Conservation (phyloP, 164 flowering plant species). For the Taxillus chinensis region DNA sequence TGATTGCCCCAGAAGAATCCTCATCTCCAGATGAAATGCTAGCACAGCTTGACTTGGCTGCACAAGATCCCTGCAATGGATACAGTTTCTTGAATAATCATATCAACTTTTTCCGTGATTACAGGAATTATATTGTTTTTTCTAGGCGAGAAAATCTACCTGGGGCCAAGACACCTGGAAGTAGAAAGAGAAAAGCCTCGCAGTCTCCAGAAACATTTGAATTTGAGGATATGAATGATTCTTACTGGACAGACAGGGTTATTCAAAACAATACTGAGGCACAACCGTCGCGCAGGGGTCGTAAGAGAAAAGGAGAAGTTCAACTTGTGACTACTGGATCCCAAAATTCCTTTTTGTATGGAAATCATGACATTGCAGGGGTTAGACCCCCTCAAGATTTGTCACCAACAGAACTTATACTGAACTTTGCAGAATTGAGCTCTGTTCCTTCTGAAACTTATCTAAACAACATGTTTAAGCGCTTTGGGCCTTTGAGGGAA, state of each 20-base stretch:
- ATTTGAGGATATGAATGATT: slow-evolving; percentile 3
- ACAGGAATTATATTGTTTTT: neutral
- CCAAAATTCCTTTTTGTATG: neutral
- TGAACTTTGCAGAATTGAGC: neutral
- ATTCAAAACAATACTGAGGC: neutral
- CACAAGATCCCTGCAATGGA: neutral
- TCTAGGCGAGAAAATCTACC: neutral
- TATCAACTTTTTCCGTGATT: neutral
- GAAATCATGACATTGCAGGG: neutral
- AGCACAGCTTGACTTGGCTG: neutral
- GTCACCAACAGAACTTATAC: slow-evolving; percentile 2
- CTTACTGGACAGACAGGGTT: slow-evolving; percentile 2
- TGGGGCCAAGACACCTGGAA: slow-evolving; percentile 16
- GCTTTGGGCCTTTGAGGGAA: slow-evolving; percentile 3
- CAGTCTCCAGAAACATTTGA: slow-evolving; percentile 7
- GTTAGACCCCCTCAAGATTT: neutral
- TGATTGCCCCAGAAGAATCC: neutral
- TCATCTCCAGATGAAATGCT: neutral
- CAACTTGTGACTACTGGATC: neutral
- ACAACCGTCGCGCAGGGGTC: neutral
- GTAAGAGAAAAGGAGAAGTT: neutral
- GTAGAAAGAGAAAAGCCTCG: slow-evolving; percentile 26
- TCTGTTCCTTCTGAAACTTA: neutral
- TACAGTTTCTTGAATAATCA: neutral
- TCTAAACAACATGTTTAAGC: slow-evolving; percentile 1